Percentiles rank a stretch among this genome's conserved stretches.
These are phyloP conservation scores for Blastosporella zonata DNA, from an alignment of 1,284 basidiomycete genomes.

Conservation along the genomic window DNA sequence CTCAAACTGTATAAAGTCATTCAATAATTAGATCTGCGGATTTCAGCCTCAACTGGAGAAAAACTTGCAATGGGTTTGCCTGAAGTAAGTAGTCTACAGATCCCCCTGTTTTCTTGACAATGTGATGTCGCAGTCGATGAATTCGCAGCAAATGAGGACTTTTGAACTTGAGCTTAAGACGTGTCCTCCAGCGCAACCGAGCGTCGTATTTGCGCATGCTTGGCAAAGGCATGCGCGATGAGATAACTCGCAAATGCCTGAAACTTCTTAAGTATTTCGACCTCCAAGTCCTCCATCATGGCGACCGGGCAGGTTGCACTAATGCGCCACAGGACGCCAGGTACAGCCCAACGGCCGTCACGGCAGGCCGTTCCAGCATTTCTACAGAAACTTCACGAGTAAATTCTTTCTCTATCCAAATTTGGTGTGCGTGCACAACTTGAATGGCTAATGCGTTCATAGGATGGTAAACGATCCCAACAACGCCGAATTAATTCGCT, in stretches of 20 bases:
- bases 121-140: too few relatives aligned
- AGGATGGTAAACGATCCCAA: conserved; percentile 91
- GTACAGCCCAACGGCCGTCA: conserved; percentile 11
- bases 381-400: conserved; percentile 25
- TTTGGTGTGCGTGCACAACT: too few relatives aligned
- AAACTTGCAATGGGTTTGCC: background rate
- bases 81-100: too few relatives aligned
- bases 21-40: conserved; percentile 32
- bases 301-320: conserved; percentile 22
- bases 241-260: conserved; percentile 8
- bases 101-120: too few relatives aligned
- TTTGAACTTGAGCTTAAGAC: too few relatives aligned
- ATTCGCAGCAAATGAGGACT: too few relatives aligned
- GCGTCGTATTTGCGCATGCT: conserved; percentile 7
- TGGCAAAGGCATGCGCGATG: conserved; percentile 10
- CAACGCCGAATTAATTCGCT: conserved; percentile 83
- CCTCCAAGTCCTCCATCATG: conserved; percentile 15
- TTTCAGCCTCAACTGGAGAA: background rate
- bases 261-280: background rate
- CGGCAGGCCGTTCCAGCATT: conserved; percentile 23
- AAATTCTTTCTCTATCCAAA: conserved; percentile 2
- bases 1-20: conserved; percentile 47
- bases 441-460: conserved; percentile 2
- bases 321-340: conserved; percentile 16
- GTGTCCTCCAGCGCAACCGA: too few relatives aligned